These are phyloP conservation scores for Boletus speciosus DNA, from an alignment of 768 basidiomycete species.

Conservation along the genomic window DNA sequence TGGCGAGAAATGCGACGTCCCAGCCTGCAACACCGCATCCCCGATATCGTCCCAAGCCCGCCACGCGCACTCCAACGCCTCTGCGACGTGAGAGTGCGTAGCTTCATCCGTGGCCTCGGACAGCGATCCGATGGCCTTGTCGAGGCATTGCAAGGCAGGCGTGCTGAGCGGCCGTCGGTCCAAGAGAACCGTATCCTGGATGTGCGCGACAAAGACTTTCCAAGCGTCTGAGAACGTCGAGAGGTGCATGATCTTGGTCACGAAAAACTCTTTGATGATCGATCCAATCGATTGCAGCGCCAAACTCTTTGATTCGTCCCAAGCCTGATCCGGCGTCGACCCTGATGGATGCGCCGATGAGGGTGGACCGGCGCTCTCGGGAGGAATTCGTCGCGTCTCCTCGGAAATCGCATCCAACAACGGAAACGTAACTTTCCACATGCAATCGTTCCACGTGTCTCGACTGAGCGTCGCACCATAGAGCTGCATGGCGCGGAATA, in stretches of 20 bases:
- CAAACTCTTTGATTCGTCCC: constrained; percentile 87
- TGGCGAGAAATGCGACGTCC: constrained; percentile 12
- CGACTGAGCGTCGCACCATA: constrained; percentile 84
- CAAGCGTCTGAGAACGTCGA: constrained; percentile 69
- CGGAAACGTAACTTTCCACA: constrained; percentile 91
- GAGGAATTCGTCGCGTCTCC: constrained; percentile 45
- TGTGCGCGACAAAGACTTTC: constrained; percentile 67
- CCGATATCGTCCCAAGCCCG: constrained; percentile 65
- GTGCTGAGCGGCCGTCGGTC: constrained; percentile 72
- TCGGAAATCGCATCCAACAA: constrained; percentile 67
- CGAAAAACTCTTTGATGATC: constrained; percentile 78
- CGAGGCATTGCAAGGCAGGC: constrained; percentile 81
- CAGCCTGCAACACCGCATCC: constrained; percentile 39
- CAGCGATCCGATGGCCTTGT: constrained; percentile 69
- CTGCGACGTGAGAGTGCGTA: constrained; percentile 38
- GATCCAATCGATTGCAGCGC: constrained; percentile 81
- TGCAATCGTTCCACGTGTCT: constrained; percentile 84
- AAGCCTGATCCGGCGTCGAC: constrained; percentile 43
- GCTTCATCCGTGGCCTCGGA: constrained; percentile 30
- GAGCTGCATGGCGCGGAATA: constrained; percentile 91
- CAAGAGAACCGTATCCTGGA: constrained; percentile 66
- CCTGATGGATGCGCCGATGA: neutral
- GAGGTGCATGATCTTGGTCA: constrained; percentile 68
- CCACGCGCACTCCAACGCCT: constrained; percentile 67
- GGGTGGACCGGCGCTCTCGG: constrained; percentile 12